Evolutionary conservation across 768 basidiomycete species (phyloP), one percentile per base, ranked within the genome.

Genomic region (Sistotremastrum niveocremeum): DNA sequence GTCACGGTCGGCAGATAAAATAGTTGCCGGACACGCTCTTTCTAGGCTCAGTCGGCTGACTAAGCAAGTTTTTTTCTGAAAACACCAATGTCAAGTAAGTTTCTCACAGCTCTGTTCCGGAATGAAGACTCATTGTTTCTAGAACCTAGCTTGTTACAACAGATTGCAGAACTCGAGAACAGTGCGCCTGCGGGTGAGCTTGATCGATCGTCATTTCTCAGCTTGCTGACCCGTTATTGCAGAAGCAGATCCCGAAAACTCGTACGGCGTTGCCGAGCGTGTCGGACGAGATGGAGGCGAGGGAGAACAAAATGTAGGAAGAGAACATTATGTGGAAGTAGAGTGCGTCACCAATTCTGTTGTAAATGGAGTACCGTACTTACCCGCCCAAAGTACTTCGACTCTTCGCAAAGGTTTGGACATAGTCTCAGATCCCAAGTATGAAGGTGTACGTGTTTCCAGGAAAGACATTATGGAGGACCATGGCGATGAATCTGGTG

Each of bases 321-420:
- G 81, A 54, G 80, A 81, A 53, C 90, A 94, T 62, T 95, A 94
- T 60, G 57, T 88, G 38, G 78, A 84, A 54, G 85, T 93, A 36
- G 86, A 85, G 85, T 89, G 59, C 49, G 75, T 64, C 29, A 34
- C 7, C 12, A 2, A 28, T 37, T 9, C 33, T 39, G 44, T 33
- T 40, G 30, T 28, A 51, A 20, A 29, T 37, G 29, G 39, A 42
- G 46, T 33, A 37, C 31, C 29, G 39, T 34, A 40, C 10, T 1
- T 10, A 34, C 10, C 35, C n/a, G n/a, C 9, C n/a, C 34, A 49
- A 50, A 89, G 85, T 3, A 77, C 77, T 7, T 90, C 87, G 49
- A 62, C 71, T 33, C 57, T 94, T 44, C 73, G 85, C 32, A 81
- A 72, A 56, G 56, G 71, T 34, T 73, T 80, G 10, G 76, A 80